These are phyloP conservation scores for Cordyceps cicadae DNA, from an alignment of 2,329 filamentous ascomycete species.

Conservation along the genomic window DNA sequence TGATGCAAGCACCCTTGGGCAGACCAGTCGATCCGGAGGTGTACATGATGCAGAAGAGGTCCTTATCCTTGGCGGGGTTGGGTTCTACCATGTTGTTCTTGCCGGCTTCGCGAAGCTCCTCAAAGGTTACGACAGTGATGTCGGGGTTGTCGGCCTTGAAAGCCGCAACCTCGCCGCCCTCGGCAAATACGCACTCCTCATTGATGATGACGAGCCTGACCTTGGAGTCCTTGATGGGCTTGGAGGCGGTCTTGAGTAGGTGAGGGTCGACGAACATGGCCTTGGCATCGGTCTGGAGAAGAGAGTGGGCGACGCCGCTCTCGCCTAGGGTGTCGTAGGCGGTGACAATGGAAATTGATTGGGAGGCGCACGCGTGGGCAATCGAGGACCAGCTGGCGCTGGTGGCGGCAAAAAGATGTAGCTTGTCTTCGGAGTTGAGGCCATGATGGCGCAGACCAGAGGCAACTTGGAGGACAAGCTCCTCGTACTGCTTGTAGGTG, in stretches of 20 bases:
- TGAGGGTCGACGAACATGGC: slow-evolving; percentile 84
- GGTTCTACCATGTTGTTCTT: slow-evolving; percentile 63
- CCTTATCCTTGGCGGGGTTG: slow-evolving; percentile 62
- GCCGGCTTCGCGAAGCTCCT: slow-evolving; percentile 48
- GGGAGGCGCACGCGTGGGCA: slow-evolving; percentile 68
- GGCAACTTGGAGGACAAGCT: slow-evolving; percentile 59
- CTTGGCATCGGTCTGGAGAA: slow-evolving; percentile 70
- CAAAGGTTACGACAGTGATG: slow-evolving; percentile 44
- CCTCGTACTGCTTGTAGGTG: slow-evolving; percentile 72
- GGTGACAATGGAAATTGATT: slow-evolving; percentile 86
- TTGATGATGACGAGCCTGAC: slow-evolving; percentile 58
- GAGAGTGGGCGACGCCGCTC: slow-evolving; percentile 75
- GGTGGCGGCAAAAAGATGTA: slow-evolving; percentile 81
- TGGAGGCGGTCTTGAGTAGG: slow-evolving; percentile 54
- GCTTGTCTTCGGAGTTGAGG: slow-evolving; percentile 54
- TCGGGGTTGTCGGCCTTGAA: slow-evolving; percentile 50
- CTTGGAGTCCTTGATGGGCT: slow-evolving; percentile 47
- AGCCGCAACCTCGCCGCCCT: slow-evolving; percentile 41
- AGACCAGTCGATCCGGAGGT: slow-evolving; percentile 85
- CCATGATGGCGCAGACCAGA: slow-evolving; percentile 68
- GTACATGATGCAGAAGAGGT: slow-evolving; percentile 77
- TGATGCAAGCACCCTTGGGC: slow-evolving; percentile 81
- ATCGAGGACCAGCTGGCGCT: slow-evolving; percentile 78
- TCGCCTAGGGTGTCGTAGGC: slow-evolving; percentile 89
- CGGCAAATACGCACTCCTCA: slow-evolving; percentile 43